Conservation (phyloP, 306 rosid genomes). For the Rosa chinensis region DNA sequence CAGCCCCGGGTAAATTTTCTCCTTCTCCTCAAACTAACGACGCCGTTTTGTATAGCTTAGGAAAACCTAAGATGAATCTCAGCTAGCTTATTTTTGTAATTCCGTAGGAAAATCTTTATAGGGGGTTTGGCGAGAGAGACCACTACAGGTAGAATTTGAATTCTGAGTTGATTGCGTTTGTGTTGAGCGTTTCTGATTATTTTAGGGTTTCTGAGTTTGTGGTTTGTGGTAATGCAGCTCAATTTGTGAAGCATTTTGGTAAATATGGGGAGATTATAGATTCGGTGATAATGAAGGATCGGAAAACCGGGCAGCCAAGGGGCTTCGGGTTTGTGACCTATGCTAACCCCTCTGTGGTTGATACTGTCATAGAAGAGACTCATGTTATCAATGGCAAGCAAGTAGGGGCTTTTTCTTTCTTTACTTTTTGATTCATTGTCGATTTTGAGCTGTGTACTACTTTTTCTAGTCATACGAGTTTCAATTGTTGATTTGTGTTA, state of each 20-base stretch:
- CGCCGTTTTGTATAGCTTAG: not conserved
- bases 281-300: conserved; percentile 93
- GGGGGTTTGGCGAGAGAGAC: conserved; percentile 98
- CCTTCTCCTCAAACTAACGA: not conserved
- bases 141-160: conserved; percentile 64
- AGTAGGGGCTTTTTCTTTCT: conserved; percentile 40
- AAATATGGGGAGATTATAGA: conserved; percentile 82
- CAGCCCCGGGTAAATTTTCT: conserved; percentile 73
- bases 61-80: conserved; percentile 18
- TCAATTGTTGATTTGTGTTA: conserved; percentile 2
- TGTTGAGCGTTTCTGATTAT: not conserved
- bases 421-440: not conserved
- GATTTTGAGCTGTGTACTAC: not conserved
- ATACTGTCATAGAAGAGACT: conserved; percentile 75
- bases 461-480: conserved; percentile 13
- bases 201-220: conserved; percentile 18
- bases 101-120: conserved; percentile 93
- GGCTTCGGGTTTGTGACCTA: conserved; percentile 93
- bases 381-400: conserved; percentile 85
- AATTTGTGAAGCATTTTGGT: conserved; percentile 82
- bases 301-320: conserved; percentile 91
- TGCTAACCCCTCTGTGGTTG: conserved; percentile 81
- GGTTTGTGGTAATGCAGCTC: conserved; percentile 49
- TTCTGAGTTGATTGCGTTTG: not conserved
- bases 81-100: conserved; percentile 29